A percentile compares a stretch with the other conserved stretches of the same genome.
phyloP scores from a whole-genome alignment of 108 stramenopile species.

The Thalassiosira profunda region DNA sequence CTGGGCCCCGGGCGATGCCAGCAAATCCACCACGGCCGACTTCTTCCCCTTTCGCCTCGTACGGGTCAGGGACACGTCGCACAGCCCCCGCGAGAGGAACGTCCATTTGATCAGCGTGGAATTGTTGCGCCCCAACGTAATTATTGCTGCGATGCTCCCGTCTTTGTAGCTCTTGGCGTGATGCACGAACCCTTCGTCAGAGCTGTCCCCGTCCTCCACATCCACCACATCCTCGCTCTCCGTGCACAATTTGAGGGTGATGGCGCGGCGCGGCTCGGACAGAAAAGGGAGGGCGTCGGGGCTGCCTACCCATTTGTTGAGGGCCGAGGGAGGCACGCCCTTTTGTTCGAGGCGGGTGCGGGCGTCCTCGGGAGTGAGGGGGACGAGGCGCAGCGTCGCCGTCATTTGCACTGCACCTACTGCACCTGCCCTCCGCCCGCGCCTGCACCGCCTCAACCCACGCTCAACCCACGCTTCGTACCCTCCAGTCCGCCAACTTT shows the following conservation, averaged over 20 bases:
- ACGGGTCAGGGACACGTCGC: slow-evolving; percentile 22
- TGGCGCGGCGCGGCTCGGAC: background rate
- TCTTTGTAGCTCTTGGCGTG: slow-evolving; percentile 20
- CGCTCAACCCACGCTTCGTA: too few species aligned
- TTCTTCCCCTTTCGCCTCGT: background rate
- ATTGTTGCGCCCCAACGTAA: slow-evolving; percentile 18
- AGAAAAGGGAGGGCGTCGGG: too few species aligned
- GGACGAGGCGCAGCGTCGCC: slow-evolving; percentile 15
- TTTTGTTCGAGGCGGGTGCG: background rate
- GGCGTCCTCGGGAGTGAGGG: slow-evolving; percentile 9
- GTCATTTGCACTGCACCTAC: background rate
- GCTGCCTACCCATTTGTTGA: too few species aligned
- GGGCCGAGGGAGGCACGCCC: background rate
- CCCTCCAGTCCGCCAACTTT: too few species aligned
- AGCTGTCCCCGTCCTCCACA: background rate
- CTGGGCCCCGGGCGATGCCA: too few species aligned
- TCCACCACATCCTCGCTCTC: slow-evolving; percentile 2
- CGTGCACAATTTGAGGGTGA: slow-evolving; percentile 14
- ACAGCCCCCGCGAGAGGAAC: slow-evolving; percentile 23
- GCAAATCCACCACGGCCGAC: background rate
- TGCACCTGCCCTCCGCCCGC: too few species aligned
- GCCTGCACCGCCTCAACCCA: too few species aligned
- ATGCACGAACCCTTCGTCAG: background rate
- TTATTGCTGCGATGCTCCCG: slow-evolving; percentile 8
- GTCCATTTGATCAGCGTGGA: slow-evolving; percentile 20